Evolutionary conservation across 208 protist genomes (phyloP).

Genomic region (Entamoeba nuttalli): DNA sequence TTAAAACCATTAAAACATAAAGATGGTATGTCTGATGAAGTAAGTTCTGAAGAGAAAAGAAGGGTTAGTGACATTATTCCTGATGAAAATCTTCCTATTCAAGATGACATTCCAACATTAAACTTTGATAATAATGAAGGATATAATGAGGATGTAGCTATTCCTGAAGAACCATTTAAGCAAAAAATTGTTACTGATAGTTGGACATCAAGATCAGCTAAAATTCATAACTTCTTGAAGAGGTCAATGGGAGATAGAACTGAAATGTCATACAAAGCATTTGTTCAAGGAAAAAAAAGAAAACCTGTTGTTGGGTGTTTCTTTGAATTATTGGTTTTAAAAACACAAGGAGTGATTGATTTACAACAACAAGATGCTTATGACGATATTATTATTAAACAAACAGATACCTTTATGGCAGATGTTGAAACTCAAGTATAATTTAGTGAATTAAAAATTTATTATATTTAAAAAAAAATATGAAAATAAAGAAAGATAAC

Average conservation of each 20-base stretch:
- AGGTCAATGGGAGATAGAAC: not conserved
- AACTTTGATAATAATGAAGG: not conserved
- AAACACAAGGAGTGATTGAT: constrained; percentile 34
- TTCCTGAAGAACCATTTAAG: constrained; percentile 26
- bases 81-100: not conserved
- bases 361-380: constrained; percentile 36
- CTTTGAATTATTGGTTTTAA: constrained; percentile 45
- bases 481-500: no score
- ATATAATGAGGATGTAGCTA: not conserved
- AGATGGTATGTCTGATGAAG: not conserved
- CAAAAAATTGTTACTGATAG: constrained; percentile 16
- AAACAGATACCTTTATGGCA: constrained; percentile 15
- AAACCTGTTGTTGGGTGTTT: constrained; percentile 34
- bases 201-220: constrained; percentile 6
- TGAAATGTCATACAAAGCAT: not conserved
- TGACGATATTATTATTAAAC: constrained; percentile 34
- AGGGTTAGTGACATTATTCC: not conserved
- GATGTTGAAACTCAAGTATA: not conserved
- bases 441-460: not conserved
- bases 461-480: no score
- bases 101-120: not conserved
- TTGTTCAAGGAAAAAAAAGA: constrained; percentile 15
- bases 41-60: not conserved
- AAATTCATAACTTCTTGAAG: not conserved
- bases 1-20: not conserved